Evolutionary conservation across 2,329 filamentous ascomycete genomes (phyloP), one percentile per base, ranked within the genome.

Genomic region (Aulographum hederae): DNA sequence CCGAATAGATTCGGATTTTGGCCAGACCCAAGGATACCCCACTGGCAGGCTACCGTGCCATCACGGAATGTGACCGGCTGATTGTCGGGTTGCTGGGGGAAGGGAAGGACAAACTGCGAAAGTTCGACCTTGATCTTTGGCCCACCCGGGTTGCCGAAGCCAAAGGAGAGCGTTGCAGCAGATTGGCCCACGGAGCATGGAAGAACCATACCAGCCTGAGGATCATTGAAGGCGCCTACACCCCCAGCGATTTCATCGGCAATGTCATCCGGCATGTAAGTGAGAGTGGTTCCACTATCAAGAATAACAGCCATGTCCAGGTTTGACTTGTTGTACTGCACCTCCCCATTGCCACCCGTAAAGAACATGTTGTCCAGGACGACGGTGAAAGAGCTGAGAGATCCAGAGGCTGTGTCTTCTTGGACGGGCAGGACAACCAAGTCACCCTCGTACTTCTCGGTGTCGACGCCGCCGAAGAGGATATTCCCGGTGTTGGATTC

Each of bases 391-490:
- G 60, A 58, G 4, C 71, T 67, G 25, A 69, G 68, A 32, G 57
- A 38, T 29, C 57, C 38, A 17, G 12, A 13, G 8, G 8, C 27
- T 16, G 51, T 51, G 5, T 47, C 38, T 25, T 54, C 48, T 41
- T 71, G 56, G 37, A 82, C 60, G n/a, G 73, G 60, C 17, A 84
- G 58, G 4, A 62, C 66, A 28, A 63, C 60, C 19, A 85, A 58
- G 2, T 66, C 50, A 29, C 78, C 78, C 0, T 60, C 48, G 52
- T 72, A 89, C 47, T 85, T 85, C 36, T 64, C 66, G 0, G 69
- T 78, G 47, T 86, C 78, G 36, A 86, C 70, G n/a, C 78, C 79
- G 26, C 79, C 80, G 41, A 86, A 89, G 2, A 86, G 58, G 37
- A 86, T 75, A 41, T 59, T 75, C 20, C 80, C 80, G 2, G 65